phyloP scores from a whole-genome alignment of 2,329 filamentous ascomycete species.

The Trichoderma brevicompactum region DNA sequence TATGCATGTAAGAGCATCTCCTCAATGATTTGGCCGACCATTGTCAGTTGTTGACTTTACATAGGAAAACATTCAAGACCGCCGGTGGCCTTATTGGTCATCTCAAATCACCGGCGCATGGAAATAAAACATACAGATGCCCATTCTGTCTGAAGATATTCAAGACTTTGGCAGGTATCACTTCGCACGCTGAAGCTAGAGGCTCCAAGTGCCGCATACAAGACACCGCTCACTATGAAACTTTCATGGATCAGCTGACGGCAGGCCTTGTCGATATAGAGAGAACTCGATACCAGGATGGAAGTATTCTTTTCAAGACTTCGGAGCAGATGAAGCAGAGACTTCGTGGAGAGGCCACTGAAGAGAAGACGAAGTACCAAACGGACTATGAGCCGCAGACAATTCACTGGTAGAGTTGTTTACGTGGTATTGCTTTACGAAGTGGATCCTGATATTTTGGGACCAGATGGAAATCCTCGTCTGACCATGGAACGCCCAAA shows the following conservation, averaged over 20 bases:
- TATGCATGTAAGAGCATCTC: constrained; percentile 53
- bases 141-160: constrained; percentile 51
- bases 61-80: constrained; percentile 49
- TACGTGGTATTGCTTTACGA: too few relatives aligned
- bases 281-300: constrained; percentile 34
- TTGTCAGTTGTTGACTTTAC: constrained; percentile 12
- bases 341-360: constrained; percentile 1
- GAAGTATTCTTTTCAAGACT: constrained; percentile 38
- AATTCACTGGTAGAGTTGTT: background rate
- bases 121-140: constrained; percentile 45
- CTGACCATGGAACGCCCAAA: too few relatives aligned
- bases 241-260: constrained; percentile 42
- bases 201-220: constrained; percentile 50
- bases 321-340: constrained; percentile 29
- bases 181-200: constrained; percentile 54
- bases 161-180: constrained; percentile 47
- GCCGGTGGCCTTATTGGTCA: constrained; percentile 45
- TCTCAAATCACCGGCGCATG: constrained; percentile 51
- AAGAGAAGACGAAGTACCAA: constrained; percentile 3
- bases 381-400: too few relatives aligned
- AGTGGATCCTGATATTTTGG: background rate
- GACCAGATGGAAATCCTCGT: too few relatives aligned
- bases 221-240: constrained; percentile 44
- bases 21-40: background rate
- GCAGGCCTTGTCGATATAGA: constrained; percentile 40